Evolutionary conservation across 2,329 filamentous ascomycete genomes (phyloP), one percentile per base, ranked within the genome.

Genomic region (Arthroderma sp.): DNA sequence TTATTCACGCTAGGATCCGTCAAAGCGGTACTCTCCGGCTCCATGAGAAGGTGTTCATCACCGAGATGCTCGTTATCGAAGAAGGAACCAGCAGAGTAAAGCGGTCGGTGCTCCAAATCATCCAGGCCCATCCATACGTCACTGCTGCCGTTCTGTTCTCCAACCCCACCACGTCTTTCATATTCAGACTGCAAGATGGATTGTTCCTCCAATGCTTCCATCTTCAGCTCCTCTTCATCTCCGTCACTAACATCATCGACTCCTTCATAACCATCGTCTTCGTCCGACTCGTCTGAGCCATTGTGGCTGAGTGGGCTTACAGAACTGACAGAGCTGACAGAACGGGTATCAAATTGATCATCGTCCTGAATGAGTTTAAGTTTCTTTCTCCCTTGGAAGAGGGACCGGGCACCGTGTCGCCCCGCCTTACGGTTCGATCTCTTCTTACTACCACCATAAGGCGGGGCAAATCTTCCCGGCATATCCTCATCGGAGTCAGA

Each of bases 201-300:
- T 61, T 79, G 73, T 68, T 87, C 84, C 74, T 91, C 85, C 69
- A 78, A 74, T 71, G 80, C 77, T 57, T 83, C 75, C 45, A 89
- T 77, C 71, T 84, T 77, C 52, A 83, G 77, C 61, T 89, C 81
- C 60, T 89, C 84, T 51, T 85, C 81, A 50, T 88, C 84, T 7
- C 78, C 81, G 54, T 88, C 84, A 53, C 77, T 84, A 49, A 93
- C 81, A 42, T 86, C 77, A 58, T 89, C 83, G 48, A 93, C 81
- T 33, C 73, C 82, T 1, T 79, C 83, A 61, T 87, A 86, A 50
- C 58, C 62, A 22, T 60, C 59, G 6, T 59, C 60, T 30, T 52
- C 48, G 31, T 43, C 44, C 8, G 45, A 47, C n/a, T 32, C 46
- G 7, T 30, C 45, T 8, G 46, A 47, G n/a, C 36, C 42, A 28